Conservation (phyloP, 2,329 filamentous ascomycete species). For the Hortaea sp. region DNA sequence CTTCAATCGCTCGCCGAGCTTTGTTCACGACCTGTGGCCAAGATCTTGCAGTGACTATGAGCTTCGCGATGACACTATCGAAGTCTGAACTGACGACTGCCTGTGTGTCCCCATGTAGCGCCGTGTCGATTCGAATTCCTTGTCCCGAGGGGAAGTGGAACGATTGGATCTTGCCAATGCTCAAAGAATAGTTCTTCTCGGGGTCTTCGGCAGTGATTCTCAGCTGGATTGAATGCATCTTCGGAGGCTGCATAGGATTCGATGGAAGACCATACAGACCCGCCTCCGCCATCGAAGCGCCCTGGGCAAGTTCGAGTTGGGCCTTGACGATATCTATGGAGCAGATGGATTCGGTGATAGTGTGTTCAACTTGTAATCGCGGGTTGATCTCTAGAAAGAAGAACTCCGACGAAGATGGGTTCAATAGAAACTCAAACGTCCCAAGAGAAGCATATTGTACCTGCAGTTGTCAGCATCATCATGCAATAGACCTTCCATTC, state of each 20-base stretch:
- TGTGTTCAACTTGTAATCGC: constrained; percentile 52
- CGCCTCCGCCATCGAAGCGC: constrained; percentile 28
- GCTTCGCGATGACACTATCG: constrained; percentile 50
- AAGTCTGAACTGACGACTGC: constrained; percentile 45
- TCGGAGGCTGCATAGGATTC: constrained; percentile 29
- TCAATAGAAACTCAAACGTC: constrained; percentile 56
- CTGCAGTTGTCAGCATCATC: constrained; percentile 13
- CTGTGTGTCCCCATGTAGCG: constrained; percentile 35
- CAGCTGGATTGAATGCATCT: constrained; percentile 43
- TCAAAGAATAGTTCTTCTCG: constrained; percentile 43
- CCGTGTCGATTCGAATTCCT: constrained; percentile 48
- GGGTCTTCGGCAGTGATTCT: constrained; percentile 49
- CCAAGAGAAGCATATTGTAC: constrained; percentile 50
- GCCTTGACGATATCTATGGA: constrained; percentile 45
- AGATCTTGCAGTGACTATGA: constrained; percentile 45
- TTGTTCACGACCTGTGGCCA: constrained; percentile 46
- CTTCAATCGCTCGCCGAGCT: constrained; percentile 44
- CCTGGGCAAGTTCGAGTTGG: constrained; percentile 47
- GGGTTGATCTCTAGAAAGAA: constrained; percentile 55
- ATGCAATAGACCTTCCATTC: neutral
- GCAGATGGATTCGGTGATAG: constrained; percentile 48
- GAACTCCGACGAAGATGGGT: constrained; percentile 38
- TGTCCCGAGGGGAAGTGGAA: constrained; percentile 48
- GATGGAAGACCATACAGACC: constrained; percentile 17
- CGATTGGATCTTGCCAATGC: constrained; percentile 48